Percentiles rank a stretch among this genome's conserved stretches.
Evolutionary conservation across 2,329 filamentous ascomycete genomes (phyloP).

Genomic region (Capronia coronata): DNA sequence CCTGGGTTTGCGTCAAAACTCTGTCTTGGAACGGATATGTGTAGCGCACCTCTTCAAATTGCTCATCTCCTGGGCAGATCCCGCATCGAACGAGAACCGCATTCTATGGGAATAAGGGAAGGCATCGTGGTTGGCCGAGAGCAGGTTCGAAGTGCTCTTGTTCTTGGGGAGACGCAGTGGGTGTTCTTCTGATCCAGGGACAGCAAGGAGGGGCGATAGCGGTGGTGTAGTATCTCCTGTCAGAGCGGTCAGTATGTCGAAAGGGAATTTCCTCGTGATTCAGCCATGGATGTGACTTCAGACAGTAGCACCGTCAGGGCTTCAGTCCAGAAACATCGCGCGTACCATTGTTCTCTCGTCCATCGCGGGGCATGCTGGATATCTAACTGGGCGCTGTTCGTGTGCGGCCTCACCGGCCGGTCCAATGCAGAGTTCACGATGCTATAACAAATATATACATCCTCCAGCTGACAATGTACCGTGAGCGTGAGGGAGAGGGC

Average conservation of each 20-base stretch:
- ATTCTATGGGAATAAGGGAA: conserved; percentile 55
- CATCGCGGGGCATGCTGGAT: conserved; percentile 23
- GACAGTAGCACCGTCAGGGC: background rate
- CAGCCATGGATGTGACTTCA: background rate
- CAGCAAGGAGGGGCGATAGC: conserved; percentile 16
- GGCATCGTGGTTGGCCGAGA: conserved; percentile 44
- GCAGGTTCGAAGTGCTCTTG: conserved; percentile 46
- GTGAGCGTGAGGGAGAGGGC: conserved; percentile 1
- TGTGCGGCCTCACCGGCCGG: conserved; percentile 10
- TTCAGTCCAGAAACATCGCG: background rate
- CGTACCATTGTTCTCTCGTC: conserved; percentile 17
- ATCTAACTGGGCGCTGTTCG: conserved; percentile 3
- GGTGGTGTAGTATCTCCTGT: conserved; percentile 20
- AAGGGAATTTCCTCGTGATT: background rate
- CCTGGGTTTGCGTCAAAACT: conserved; percentile 42
- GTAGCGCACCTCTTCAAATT: conserved; percentile 63
- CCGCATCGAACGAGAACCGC: conserved; percentile 71
- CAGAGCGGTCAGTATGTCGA: conserved; percentile 5
- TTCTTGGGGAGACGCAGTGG: conserved; percentile 39
- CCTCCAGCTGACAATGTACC: conserved; percentile 1
- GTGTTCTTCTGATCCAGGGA: conserved; percentile 15
- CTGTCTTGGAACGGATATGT: conserved; percentile 4
- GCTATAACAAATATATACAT: conserved; percentile 7
- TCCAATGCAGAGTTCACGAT: conserved; percentile 17
- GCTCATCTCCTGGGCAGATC: conserved; percentile 60